These are phyloP conservation scores for Heterobasidion occidentale DNA, from an alignment of 1,284 basidiomycete genomes.

Conservation along the genomic window DNA sequence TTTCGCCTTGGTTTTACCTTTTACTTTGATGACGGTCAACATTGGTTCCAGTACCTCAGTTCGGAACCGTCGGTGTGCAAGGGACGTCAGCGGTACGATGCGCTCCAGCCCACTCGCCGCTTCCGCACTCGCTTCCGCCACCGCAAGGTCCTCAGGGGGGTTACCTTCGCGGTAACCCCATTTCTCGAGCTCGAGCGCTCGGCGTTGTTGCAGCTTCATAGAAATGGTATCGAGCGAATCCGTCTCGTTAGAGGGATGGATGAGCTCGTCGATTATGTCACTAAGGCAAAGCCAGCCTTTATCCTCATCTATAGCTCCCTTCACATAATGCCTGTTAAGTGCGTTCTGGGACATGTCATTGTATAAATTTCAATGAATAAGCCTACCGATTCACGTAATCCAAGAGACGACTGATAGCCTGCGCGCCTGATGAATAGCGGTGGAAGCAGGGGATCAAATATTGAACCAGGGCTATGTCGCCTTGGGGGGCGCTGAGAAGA, in stretches of 20 bases:
- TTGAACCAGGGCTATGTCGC: slow-evolving; percentile 56
- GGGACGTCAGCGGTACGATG: slow-evolving; percentile 51
- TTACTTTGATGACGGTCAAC: slow-evolving; percentile 54
- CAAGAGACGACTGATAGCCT: slow-evolving; percentile 59
- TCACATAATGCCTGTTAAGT: slow-evolving; percentile 52
- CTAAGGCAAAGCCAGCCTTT: slow-evolving; percentile 63
- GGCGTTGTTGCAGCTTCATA: slow-evolving; percentile 46
- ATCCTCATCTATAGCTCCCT: slow-evolving; percentile 68
- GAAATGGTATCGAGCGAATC: slow-evolving; percentile 52
- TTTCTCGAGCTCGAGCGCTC: slow-evolving; percentile 51
- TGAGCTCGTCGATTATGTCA: slow-evolving; percentile 54
- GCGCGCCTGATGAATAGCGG: slow-evolving; percentile 58
- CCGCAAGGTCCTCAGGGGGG: slow-evolving; percentile 35
- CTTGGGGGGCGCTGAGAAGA: slow-evolving; percentile 51
- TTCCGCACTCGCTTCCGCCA: slow-evolving; percentile 63
- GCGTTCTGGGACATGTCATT: not conserved
- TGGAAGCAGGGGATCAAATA: slow-evolving; percentile 64
- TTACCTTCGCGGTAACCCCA: slow-evolving; percentile 59
- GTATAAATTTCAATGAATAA: not conserved
- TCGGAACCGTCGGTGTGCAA: slow-evolving; percentile 63
- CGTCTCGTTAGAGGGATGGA: slow-evolving; percentile 40
- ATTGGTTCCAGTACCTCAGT: slow-evolving; percentile 64
- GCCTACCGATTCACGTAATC: slow-evolving; percentile 61
- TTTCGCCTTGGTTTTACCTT: slow-evolving; percentile 42
- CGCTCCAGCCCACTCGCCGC: slow-evolving; percentile 61